Base-by-base conservation (phyloP, 345 rosid genomes). In the Salix koriyanagi region DNA sequence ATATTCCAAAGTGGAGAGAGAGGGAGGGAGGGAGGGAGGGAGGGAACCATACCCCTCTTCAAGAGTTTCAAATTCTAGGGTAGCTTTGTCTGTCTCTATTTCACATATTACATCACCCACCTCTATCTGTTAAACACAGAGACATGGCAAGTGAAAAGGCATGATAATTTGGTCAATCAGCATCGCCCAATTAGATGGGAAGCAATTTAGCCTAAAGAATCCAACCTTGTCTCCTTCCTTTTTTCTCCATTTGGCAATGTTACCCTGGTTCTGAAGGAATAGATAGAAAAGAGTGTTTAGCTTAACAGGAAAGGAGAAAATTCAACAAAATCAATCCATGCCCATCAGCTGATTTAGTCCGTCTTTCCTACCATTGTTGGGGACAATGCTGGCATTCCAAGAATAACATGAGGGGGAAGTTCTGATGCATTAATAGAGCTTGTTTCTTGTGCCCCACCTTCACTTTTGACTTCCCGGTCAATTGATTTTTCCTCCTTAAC, bases 81-180 rank as follows among this genome's bases (percentile, higher is more conserved):
- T 95, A 4, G 99, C 98, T 87, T 95, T 95, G 85, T 95, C 99
- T 14, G 97, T 93, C 94, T 95, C 97, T 84, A 93, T 95, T 91
- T 95, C 97, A 85, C 99, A 92, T 75, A 95, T 87, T 72, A 95
- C 85, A 80, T 95, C 98, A 19, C 98, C 99, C 78, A 93, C 97
- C 87, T 91, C 99, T 84, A 95, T 93, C 99, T 95, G 97, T 83
- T 69, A 77, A 76, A 80, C 56, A 69, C 75, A 75, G 37, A 39
- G 81, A 41, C 14, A 75, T n/a, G 56, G 75, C 58, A 77, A 30
- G 75, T 44, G 78, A 80, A 42, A 81, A n/a, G 68, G 61, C 69
- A 81, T 12, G 10, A 41, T 66, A 69, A 64, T 64, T 18, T 65
- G 69, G 70, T 68, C 30, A 41, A 73, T 46, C 28, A 44, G 61